Evolutionary conservation across 2,329 filamentous ascomycete species (phyloP).

Genomic region (Xylaria sp.): DNA sequence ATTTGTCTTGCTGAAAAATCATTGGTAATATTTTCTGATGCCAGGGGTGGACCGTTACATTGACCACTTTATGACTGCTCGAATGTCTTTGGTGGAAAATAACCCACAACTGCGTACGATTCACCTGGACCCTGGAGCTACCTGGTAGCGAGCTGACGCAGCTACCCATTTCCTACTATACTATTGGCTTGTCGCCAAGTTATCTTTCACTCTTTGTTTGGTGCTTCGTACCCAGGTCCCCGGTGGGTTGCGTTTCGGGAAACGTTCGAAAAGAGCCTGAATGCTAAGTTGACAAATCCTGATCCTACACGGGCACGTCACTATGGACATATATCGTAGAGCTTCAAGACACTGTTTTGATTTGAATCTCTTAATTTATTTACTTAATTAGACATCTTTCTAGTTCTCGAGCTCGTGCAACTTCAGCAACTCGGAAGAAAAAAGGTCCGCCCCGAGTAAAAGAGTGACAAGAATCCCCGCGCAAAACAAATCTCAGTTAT

Average conservation of each 20-base stretch:
- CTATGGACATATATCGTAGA: constrained; percentile 6
- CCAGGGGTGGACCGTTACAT: constrained; percentile 8
- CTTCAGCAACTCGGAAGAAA: constrained; percentile 5
- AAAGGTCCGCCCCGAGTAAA: constrained; percentile 8
- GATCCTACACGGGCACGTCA: neutral
- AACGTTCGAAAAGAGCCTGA: constrained; percentile 35
- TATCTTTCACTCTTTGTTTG: constrained; percentile 10
- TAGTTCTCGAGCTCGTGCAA: constrained; percentile 20
- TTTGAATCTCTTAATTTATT: constrained; percentile 29
- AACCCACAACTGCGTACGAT: constrained; percentile 8
- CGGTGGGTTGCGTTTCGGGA: constrained; percentile 20
- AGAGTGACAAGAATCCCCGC: constrained; percentile 33
- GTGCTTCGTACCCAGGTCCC: constrained; percentile 1
- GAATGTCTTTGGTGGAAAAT: constrained; percentile 24
- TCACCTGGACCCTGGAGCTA: constrained; percentile 6
- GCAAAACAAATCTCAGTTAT: constrained; percentile 14
- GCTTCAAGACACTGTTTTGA: neutral
- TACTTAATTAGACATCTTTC: constrained; percentile 26
- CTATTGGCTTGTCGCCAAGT: constrained; percentile 23
- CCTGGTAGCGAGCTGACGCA: constrained; percentile 28
- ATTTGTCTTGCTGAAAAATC: constrained; percentile 24
- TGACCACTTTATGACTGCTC: neutral
- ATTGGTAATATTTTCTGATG: constrained; percentile 20
- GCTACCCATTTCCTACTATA: neutral
- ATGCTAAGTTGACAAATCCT: constrained; percentile 36